Percentiles rank a stretch among this genome's conserved stretches.
Conservation (phyloP, 2,329 filamentous ascomycete species). For the Tolypocladium cylindrosporum region DNA sequence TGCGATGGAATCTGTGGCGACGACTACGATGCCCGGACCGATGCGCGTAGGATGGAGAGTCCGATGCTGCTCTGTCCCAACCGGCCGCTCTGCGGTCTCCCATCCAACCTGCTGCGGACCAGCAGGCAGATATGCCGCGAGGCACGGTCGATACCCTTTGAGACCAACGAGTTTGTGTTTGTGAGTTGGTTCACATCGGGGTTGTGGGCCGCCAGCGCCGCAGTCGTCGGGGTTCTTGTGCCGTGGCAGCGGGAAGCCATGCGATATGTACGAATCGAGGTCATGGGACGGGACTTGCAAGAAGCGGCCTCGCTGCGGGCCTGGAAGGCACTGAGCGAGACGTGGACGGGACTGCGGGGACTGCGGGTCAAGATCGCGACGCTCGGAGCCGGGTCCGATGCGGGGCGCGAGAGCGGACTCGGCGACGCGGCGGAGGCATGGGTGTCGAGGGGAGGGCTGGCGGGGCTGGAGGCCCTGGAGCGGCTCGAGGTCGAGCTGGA, state of each 20-base stretch:
- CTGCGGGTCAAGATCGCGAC: conserved; percentile 27
- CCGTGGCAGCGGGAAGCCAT: conserved; percentile 32
- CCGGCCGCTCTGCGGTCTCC: conserved; percentile 28
- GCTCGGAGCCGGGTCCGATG: background rate
- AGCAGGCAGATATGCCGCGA: conserved; percentile 33
- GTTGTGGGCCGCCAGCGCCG: conserved; percentile 26
- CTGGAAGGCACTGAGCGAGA: conserved; percentile 26
- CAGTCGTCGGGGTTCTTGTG: conserved; percentile 21
- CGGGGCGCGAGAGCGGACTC: background rate
- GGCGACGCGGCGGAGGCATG: conserved; percentile 7
- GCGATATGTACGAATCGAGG: conserved; percentile 30
- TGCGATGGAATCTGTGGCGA: background rate
- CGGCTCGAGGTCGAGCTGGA: conserved; percentile 31
- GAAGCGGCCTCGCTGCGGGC: conserved; percentile 14
- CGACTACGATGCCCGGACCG: background rate
- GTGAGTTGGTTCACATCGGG: conserved; percentile 35
- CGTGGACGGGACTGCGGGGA: conserved; percentile 26
- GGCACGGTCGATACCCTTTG: conserved; percentile 27
- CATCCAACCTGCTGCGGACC: conserved; percentile 26
- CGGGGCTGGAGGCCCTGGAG: conserved; percentile 18
- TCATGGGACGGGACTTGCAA: conserved; percentile 26
- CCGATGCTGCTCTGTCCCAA: conserved; percentile 17
- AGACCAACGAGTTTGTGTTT: conserved; percentile 35
- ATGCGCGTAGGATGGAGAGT: background rate
- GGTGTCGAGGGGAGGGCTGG: conserved; percentile 19